Evolutionary conservation across 371 early-diverging fungal species (phyloP).

Genomic region (Mortierella sp.): DNA sequence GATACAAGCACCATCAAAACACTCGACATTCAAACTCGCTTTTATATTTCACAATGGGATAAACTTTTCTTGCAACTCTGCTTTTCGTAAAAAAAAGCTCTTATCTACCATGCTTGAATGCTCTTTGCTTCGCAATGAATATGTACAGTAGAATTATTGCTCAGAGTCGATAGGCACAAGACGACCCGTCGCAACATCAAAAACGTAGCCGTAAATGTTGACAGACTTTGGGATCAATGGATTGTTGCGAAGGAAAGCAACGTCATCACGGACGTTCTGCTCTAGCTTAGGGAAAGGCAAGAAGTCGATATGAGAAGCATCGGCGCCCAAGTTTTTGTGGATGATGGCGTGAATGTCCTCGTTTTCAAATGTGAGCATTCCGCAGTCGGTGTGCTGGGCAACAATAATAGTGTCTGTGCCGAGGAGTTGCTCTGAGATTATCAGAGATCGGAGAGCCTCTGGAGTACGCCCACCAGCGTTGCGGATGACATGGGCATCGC

Average conservation of each 20-base stretch:
- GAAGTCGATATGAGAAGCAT: slow-evolving; percentile 42
- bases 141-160: too few species aligned
- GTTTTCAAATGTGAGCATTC: slow-evolving; percentile 51
- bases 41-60: too few species aligned
- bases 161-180: slow-evolving; percentile 33
- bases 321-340: slow-evolving; percentile 33
- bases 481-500: slow-evolving; percentile 57
- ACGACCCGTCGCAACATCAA: slow-evolving; percentile 44
- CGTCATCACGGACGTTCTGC: slow-evolving; percentile 47
- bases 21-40: too few species aligned
- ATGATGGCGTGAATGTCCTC: slow-evolving; percentile 31
- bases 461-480: slow-evolving; percentile 52
- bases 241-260: slow-evolving; percentile 27
- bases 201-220: slow-evolving; percentile 42
- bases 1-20: too few species aligned
- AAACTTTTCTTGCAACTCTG: too few species aligned
- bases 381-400: slow-evolving; percentile 50
- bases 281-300: slow-evolving; percentile 49
- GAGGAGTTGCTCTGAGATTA: slow-evolving; percentile 53
- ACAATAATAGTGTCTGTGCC: slow-evolving; percentile 50
- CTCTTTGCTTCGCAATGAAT: too few species aligned
- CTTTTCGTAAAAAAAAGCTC: too few species aligned
- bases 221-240: slow-evolving; percentile 40
- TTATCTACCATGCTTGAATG: too few species aligned
- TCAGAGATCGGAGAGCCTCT: slow-evolving; percentile 55